Evolutionary conservation across 768 basidiomycete genomes (phyloP), one percentile per base, ranked within the genome.

Genomic region (Psilocybe azurescens): DNA sequence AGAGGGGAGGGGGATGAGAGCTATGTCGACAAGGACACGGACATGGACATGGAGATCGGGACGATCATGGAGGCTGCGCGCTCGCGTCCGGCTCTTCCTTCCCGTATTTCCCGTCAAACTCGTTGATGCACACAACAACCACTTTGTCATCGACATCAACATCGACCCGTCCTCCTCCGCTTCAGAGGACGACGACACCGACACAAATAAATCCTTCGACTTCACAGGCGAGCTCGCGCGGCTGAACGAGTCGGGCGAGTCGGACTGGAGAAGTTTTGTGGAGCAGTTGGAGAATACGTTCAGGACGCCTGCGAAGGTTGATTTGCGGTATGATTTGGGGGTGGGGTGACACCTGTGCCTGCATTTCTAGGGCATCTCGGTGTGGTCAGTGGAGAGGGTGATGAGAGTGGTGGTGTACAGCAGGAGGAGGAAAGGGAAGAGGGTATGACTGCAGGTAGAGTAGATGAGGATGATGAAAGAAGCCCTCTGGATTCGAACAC

Each of bases 241-340:
- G 67, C 79, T 94, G 53, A 88, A 89, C 56, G 87, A 90, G 66
- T 88, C 86, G 5, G 89, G 89, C 36, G 90, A 68, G 1, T 87
- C 86, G 1, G 87, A 91, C 68, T 77, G 90, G 9, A 78, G 73
- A 11, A 93, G 91, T 73, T 94, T 94, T 68, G 88, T 94, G 3
- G 90, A 93, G 72, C 88, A 94, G 73, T 76, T 93, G 24, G 92
- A 93, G 76, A 87, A 80, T 55, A 91, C 91, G 1, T 94, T 94
- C 79, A 81, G 85, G 63, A 20, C 20, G 20, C 20, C 20, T 20
- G 20, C 20, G 20, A 20, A 91, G 2, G 81, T 81, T 63, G 81
- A 78, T 47, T 81, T 89, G 28, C 70, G 67, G 18, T 68, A 79
- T n/a, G 49, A 47, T 18, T 62, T 82, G 33, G 60, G 66, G 13